phyloP scores from a whole-genome alignment of 2,329 filamentous ascomycete species.

The Cytospora paraplurivora region DNA sequence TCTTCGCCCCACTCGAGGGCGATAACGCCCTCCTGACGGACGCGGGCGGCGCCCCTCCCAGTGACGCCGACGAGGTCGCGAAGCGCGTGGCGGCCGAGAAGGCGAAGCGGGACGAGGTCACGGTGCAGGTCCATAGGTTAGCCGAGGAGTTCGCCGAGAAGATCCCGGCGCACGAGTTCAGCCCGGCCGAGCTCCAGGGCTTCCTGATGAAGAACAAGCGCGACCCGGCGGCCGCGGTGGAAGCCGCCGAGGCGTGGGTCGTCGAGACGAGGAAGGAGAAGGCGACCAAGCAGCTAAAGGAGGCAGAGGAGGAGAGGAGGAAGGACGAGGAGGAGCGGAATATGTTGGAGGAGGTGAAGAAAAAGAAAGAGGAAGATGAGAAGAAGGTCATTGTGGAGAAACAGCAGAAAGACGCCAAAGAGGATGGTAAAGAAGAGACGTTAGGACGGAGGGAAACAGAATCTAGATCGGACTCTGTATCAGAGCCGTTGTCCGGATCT shows the following conservation, averaged over 20 bases:
- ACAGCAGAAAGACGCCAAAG: conserved; percentile 30
- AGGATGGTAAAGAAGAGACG: conserved; percentile 32
- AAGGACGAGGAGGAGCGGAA: conserved; percentile 42
- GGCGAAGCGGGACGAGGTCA: conserved; percentile 40
- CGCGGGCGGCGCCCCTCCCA: conserved; percentile 31
- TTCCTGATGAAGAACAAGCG: conserved; percentile 60
- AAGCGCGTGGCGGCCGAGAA: conserved; percentile 36
- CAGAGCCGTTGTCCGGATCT: conserved; percentile 9
- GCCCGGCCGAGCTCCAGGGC: conserved; percentile 63
- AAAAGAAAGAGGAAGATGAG: conserved; percentile 37
- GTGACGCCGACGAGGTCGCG: conserved; percentile 37
- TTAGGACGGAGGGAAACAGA: conserved; percentile 31
- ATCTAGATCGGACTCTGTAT: conserved; percentile 24
- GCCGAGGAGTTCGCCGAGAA: conserved; percentile 51
- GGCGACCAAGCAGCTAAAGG: conserved; percentile 47
- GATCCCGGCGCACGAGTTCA: conserved; percentile 59
- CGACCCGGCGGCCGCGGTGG: conserved; percentile 51
- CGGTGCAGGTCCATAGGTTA: conserved; percentile 47
- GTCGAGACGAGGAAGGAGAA: conserved; percentile 51
- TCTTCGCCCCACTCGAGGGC: conserved; percentile 56
- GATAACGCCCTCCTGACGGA: conserved; percentile 42
- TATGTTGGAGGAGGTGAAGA: conserved; percentile 38
- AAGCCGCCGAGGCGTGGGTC: conserved; percentile 52
- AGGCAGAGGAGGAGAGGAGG: conserved; percentile 45
- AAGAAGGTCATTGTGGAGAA: conserved; percentile 34